A percentile compares a stretch with the other conserved stretches of the same genome.
Evolutionary conservation across 257 asterid species (phyloP).

Genomic region (Catharanthus roseus): DNA sequence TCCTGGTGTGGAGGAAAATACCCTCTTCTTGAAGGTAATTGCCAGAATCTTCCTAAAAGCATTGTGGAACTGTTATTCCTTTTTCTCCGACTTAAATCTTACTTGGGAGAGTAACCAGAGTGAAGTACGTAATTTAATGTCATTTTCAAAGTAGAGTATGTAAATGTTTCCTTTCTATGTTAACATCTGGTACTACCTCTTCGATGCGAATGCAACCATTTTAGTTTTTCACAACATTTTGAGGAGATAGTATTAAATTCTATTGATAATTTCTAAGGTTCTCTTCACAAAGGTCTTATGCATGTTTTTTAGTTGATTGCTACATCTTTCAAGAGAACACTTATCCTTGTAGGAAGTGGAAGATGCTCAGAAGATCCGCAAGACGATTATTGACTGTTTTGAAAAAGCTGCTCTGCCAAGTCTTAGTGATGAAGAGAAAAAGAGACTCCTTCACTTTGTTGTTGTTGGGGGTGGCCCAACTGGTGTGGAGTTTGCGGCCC

Average conservation of each 20-base stretch:
- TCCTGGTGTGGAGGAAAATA: slow-evolving; percentile 93
- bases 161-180: neutral
- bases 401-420: slow-evolving; percentile 80
- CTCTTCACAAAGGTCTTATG: neutral
- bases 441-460: slow-evolving; percentile 83
- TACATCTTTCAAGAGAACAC: neutral
- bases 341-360: slow-evolving; percentile 70
- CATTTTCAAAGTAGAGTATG: neutral
- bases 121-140: neutral
- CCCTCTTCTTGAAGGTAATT: slow-evolving; percentile 81
- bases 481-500: slow-evolving; percentile 83
- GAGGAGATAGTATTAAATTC: neutral
- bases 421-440: slow-evolving; percentile 78
- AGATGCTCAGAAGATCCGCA: slow-evolving; percentile 96
- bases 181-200: neutral
- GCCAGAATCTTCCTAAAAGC: slow-evolving; percentile 3
- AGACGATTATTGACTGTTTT: slow-evolving; percentile 75
- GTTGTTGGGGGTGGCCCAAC: slow-evolving; percentile 98
- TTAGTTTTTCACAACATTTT: neutral
- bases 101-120: neutral
- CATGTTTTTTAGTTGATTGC: neutral
- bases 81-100: neutral
- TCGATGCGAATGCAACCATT: neutral
- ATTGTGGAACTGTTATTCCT: neutral
- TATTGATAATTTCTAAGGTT: neutral